Conservation (phyloP, 768 basidiomycete species). For the Rhodocollybia butyracea region DNA sequence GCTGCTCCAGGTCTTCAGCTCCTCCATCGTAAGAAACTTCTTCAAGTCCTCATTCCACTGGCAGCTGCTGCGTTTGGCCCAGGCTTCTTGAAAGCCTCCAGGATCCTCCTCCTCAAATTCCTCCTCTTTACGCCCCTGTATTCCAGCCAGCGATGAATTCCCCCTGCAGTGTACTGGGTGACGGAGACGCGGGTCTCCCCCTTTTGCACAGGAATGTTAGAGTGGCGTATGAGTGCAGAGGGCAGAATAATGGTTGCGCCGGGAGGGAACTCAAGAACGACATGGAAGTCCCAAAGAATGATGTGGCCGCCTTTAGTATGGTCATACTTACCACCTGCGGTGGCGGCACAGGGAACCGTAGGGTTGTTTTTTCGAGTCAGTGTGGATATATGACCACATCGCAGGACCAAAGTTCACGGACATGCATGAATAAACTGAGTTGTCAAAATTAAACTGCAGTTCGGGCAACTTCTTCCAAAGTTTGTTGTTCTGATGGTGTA, state of each 20-base stretch:
- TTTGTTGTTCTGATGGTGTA: not conserved
- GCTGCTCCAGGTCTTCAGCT: no score
- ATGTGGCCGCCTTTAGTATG: not conserved
- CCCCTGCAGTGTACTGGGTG: constrained; percentile 8
- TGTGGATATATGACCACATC: not conserved
- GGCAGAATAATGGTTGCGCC: no score
- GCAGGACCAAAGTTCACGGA: not conserved
- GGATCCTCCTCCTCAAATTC: not conserved
- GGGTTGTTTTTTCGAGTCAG: not conserved
- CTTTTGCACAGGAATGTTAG: constrained; percentile 6
- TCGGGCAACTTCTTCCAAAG: not conserved
- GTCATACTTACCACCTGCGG: not conserved
- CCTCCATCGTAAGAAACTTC: not conserved
- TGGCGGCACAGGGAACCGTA: not conserved
- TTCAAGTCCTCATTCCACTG: constrained; percentile 1
- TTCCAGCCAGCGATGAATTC: constrained; percentile 13
- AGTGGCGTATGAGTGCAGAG: constrained; percentile 9
- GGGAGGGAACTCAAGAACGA: constrained; percentile 14
- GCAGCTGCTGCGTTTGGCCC: not conserved
- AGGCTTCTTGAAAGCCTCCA: not conserved
- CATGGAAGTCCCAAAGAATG: not conserved
- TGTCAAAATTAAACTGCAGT: not conserved
- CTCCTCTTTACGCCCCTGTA: not conserved
- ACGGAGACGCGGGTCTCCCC: constrained; percentile 9
- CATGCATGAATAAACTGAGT: not conserved